Conservation (phyloP, 140 eudicot genomes). For the Cichorium intybus region DNA sequence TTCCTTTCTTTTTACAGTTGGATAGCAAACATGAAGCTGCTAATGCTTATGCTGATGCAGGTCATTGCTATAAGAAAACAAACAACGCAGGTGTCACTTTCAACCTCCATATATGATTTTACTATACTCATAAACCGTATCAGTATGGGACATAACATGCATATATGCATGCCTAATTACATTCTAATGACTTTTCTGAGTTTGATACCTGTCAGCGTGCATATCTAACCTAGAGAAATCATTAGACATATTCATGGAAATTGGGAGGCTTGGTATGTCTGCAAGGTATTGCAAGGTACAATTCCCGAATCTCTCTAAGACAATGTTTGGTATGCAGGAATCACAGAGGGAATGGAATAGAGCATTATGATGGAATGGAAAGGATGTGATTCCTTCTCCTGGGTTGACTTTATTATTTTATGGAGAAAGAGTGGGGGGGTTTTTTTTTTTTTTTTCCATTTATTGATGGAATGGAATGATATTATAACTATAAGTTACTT, state of each 20-base stretch:
- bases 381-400: too few species aligned
- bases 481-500: too few species aligned
- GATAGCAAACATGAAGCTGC: conserved; percentile 83
- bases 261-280: conserved; percentile 52
- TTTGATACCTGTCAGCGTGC: conserved; percentile 47
- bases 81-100: conserved; percentile 38
- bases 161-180: too few species aligned
- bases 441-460: too few species aligned
- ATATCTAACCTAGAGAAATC: conserved; percentile 47
- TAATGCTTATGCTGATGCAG: conserved; percentile 63
- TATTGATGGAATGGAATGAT: too few species aligned
- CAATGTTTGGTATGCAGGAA: too few species aligned
- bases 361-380: too few species aligned
- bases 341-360: too few species aligned
- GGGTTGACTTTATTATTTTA: too few species aligned
- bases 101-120: neutral
- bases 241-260: conserved; percentile 45
- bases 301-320: conserved; percentile 14
- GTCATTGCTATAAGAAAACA: conserved; percentile 58
- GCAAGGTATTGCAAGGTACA: conserved; percentile 62
- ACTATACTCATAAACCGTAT: neutral
- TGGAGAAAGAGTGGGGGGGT: too few species aligned
- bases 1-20: conserved; percentile 34
- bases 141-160: too few species aligned
- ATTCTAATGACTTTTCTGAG: too few species aligned